Evolutionary conservation across 768 basidiomycete genomes (phyloP).

Genomic region (Coprinellus aureogranulatus): DNA sequence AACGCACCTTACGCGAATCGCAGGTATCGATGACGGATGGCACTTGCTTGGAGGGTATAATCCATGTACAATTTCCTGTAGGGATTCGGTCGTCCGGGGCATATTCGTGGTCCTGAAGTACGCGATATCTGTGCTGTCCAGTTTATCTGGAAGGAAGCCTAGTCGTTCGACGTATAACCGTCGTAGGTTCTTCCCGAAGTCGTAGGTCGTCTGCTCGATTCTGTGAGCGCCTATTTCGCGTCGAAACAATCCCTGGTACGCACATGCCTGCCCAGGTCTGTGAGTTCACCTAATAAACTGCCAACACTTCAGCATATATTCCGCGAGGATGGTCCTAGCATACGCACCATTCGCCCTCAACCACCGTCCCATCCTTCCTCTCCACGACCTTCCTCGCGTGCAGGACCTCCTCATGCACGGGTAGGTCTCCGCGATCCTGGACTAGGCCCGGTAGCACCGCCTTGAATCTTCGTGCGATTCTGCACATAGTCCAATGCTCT

Average conservation of each 20-base stretch:
- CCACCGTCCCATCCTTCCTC: slow-evolving; percentile 48
- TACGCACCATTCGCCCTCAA: slow-evolving; percentile 64
- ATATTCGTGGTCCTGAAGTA: slow-evolving; percentile 79
- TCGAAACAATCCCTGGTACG: slow-evolving; percentile 6
- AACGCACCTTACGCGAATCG: slow-evolving; percentile 57
- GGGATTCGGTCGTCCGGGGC: slow-evolving; percentile 70
- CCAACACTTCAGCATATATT: background rate
- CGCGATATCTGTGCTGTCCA: slow-evolving; percentile 41
- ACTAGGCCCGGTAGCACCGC: slow-evolving; percentile 37
- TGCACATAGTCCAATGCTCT: slow-evolving; percentile 68
- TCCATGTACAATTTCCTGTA: slow-evolving; percentile 72
- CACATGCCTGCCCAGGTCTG: slow-evolving; percentile 69
- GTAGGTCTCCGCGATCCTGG: slow-evolving; percentile 4
- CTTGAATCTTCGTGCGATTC: slow-evolving; percentile 48
- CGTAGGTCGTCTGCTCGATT: slow-evolving; percentile 55
- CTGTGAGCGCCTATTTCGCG: background rate
- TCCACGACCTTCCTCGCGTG: slow-evolving; percentile 53
- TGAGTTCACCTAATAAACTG: slow-evolving; percentile 71
- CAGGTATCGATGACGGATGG: slow-evolving; percentile 41
- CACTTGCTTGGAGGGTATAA: slow-evolving; percentile 62
- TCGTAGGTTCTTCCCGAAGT: slow-evolving; percentile 58
- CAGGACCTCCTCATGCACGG: slow-evolving; percentile 24
- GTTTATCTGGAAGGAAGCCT: slow-evolving; percentile 56
- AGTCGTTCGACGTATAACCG: slow-evolving; percentile 70
- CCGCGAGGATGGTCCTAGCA: background rate